Evolutionary conservation across 345 rosid genomes (phyloP).

Genomic region (Dovyalis caffra): DNA sequence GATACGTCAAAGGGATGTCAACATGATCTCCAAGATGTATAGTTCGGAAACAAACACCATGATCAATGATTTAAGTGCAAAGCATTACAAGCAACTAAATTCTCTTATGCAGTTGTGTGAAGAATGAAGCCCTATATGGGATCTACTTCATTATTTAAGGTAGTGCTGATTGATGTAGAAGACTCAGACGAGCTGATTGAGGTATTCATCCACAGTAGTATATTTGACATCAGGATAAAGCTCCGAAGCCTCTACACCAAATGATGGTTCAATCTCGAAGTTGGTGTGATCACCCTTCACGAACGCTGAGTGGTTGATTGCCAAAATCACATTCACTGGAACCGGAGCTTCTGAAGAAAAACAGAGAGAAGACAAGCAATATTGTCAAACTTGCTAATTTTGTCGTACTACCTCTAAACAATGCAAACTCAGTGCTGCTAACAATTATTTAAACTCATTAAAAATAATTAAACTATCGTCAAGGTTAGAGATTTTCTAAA

Average conservation of each 20-base stretch:
- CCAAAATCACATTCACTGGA: slow-evolving; percentile 44
- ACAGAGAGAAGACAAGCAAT: neutral
- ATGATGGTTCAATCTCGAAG: slow-evolving; percentile 62
- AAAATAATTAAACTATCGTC: too few species aligned
- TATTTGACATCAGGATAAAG: slow-evolving; percentile 75
- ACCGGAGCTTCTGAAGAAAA: slow-evolving; percentile 51
- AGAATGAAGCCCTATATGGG: too few species aligned
- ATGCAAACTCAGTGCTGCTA: neutral
- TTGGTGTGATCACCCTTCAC: slow-evolving; percentile 72
- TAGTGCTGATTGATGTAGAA: neutral
- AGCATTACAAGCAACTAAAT: too few species aligned
- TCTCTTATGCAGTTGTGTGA: too few species aligned
- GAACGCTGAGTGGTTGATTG: slow-evolving; percentile 54
- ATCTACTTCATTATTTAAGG: neutral
- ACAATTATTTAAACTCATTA: neutral
- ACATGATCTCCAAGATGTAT: neutral
- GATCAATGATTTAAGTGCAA: too few species aligned
- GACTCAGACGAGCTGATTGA: slow-evolving; percentile 45
- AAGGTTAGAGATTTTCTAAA: too few species aligned
- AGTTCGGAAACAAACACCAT: too few species aligned
- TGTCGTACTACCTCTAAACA: too few species aligned
- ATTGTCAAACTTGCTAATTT: neutral
- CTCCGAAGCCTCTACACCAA: slow-evolving; percentile 77
- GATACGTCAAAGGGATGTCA: too few species aligned
- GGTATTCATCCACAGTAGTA: slow-evolving; percentile 66